Conservation (phyloP, 1,284 basidiomycete species). For the Gymnopus androsaceus region DNA sequence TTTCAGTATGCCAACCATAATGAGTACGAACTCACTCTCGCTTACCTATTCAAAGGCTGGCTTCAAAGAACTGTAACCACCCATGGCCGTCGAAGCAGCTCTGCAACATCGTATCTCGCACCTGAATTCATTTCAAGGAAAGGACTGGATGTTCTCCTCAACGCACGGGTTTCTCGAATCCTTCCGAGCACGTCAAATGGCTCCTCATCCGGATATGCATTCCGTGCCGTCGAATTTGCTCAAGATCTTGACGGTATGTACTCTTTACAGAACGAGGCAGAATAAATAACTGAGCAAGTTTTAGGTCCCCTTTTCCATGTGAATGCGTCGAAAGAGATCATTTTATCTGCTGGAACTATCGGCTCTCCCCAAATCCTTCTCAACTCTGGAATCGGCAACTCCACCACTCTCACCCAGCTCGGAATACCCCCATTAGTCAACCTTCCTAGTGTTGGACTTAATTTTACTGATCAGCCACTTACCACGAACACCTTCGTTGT, state of each 20-base stretch:
- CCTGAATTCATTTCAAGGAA: constrained; percentile 31
- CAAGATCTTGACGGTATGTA: constrained; percentile 24
- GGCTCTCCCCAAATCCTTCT: constrained; percentile 34
- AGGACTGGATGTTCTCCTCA: constrained; percentile 36
- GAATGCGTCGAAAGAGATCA: constrained; percentile 26
- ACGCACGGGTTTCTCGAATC: constrained; percentile 20
- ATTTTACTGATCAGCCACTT: constrained; percentile 8
- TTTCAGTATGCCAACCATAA: not conserved
- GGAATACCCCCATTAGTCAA: constrained; percentile 5
- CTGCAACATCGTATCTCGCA: constrained; percentile 38
- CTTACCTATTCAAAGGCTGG: constrained; percentile 21
- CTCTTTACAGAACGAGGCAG: not conserved
- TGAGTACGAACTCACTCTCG: too few species aligned
- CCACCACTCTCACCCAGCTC: too few species aligned
- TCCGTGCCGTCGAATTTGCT: constrained; percentile 16
- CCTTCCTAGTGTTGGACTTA: constrained; percentile 7
- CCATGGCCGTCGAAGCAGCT: constrained; percentile 34
- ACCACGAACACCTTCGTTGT: not conserved
- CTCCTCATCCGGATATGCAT: not conserved
- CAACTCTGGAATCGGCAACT: constrained; percentile 37
- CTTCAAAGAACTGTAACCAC: constrained; percentile 24
- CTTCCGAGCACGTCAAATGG: constrained; percentile 14
- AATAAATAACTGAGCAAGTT: not conserved
- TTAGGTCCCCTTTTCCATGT: constrained; percentile 7
- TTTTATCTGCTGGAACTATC: constrained; percentile 28